Conservation (phyloP, 768 basidiomycete genomes). For the Exidia glandulosa region DNA sequence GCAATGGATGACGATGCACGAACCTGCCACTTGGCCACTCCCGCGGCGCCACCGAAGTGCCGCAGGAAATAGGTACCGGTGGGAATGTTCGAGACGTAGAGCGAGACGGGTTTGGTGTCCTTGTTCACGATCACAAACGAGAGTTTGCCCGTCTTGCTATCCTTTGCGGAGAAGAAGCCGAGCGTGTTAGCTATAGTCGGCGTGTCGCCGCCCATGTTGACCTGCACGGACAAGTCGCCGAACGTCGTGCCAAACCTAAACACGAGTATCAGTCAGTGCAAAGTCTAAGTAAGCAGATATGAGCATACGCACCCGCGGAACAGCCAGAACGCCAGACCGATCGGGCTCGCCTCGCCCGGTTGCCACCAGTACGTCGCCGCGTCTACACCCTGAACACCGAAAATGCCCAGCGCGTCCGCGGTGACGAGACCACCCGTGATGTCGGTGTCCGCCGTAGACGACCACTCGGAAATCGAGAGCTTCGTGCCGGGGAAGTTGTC, state of each 20-base stretch:
- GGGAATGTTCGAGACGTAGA: slow-evolving; percentile 34
- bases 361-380: slow-evolving; percentile 36
- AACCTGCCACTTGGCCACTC: slow-evolving; percentile 46
- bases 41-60: slow-evolving; percentile 45
- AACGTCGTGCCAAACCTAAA: slow-evolving; percentile 36
- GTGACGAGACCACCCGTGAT: slow-evolving; percentile 43
- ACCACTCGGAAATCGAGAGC: slow-evolving; percentile 43
- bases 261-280: neutral
- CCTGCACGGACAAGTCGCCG: slow-evolving; percentile 32
- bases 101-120: slow-evolving; percentile 29
- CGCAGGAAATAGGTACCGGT: slow-evolving; percentile 39
- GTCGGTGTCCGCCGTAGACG: slow-evolving; percentile 37
- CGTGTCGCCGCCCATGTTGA: slow-evolving; percentile 30
- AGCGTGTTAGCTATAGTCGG: slow-evolving; percentile 22
- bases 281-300: neutral
- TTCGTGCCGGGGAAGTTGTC: slow-evolving; percentile 44
- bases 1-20: neutral
- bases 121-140: slow-evolving; percentile 44
- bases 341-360: slow-evolving; percentile 35
- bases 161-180: slow-evolving; percentile 37
- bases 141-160: slow-evolving; percentile 21
- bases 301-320: slow-evolving; percentile 33
- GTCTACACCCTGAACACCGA: slow-evolving; percentile 36
- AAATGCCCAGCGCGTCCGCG: slow-evolving; percentile 42
- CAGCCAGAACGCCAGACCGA: slow-evolving; percentile 45